phyloP scores from a whole-genome alignment of 176 grass and related monocot genomes.

The Bonia amplexicaulis region DNA sequence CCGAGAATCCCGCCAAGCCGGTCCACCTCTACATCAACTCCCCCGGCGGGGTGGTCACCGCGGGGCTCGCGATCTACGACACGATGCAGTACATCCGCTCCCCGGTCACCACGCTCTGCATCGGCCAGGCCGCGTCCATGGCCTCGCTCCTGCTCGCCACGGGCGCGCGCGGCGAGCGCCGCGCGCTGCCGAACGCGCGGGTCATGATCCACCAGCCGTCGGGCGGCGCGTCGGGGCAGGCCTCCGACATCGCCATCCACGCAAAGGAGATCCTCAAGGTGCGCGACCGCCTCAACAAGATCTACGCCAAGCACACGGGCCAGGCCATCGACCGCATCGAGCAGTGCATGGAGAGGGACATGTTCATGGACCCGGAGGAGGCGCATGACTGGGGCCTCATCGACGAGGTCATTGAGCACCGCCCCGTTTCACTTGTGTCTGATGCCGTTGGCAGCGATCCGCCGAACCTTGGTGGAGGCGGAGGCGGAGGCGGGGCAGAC shows the following conservation, averaged over 20 bases:
- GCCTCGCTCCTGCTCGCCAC: slow-evolving; percentile 83
- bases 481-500: slow-evolving; percentile 20
- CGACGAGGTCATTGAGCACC: slow-evolving; percentile 91
- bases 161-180: slow-evolving; percentile 66
- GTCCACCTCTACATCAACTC: slow-evolving; percentile 98
- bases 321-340: slow-evolving; percentile 62
- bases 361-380: slow-evolving; percentile 86
- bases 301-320: slow-evolving; percentile 81
- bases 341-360: slow-evolving; percentile 75
- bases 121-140: slow-evolving; percentile 95
- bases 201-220: slow-evolving; percentile 98
- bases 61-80: slow-evolving; percentile 93
- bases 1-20: slow-evolving; percentile 87
- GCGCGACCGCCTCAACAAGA: slow-evolving; percentile 77
- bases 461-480: background rate
- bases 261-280: slow-evolving; percentile 97
- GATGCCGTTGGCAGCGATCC: slow-evolving; percentile 39
- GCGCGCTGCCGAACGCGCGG: slow-evolving; percentile 75
- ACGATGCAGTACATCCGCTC: slow-evolving; percentile 94
- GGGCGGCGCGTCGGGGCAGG: slow-evolving; percentile 69
- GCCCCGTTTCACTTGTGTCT: slow-evolving; percentile 61
- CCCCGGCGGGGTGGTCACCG: slow-evolving; percentile 74
- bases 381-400: slow-evolving; percentile 80
- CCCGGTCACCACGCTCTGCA: slow-evolving; percentile 86
- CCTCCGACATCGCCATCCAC: slow-evolving; percentile 79